Evolutionary conservation across 23 red algal genomes (phyloP).

Genomic region (Gracilaria domingensis): DNA sequence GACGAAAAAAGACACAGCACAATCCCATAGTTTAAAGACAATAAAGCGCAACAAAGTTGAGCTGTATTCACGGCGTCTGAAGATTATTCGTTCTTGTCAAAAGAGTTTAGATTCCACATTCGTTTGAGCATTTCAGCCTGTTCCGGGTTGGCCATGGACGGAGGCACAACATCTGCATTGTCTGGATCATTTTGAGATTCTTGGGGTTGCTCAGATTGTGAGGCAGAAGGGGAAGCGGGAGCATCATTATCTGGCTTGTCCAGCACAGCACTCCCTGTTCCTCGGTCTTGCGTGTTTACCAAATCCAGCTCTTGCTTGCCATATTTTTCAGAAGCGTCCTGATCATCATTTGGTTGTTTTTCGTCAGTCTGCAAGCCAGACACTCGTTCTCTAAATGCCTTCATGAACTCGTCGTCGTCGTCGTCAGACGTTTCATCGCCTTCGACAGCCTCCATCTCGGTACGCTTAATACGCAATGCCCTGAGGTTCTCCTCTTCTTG

Average conservation of each 20-base stretch:
- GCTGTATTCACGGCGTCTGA: neutral
- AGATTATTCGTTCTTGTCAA: conserved; percentile 39
- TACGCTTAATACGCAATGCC: conserved; percentile 34
- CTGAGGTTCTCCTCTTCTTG: conserved; percentile 47
- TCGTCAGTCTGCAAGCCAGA: conserved; percentile 31
- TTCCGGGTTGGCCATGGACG: conserved; percentile 16
- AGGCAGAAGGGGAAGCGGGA: neutral
- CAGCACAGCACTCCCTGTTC: conserved; percentile 54
- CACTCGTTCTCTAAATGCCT: conserved; percentile 48
- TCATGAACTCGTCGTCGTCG: conserved; percentile 42
- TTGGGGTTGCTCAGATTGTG: neutral
- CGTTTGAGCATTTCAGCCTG: conserved; percentile 69
- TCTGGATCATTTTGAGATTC: neutral
- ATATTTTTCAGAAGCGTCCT: conserved; percentile 15
- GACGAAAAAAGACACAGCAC: conserved; percentile 22
- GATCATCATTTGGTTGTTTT: conserved; percentile 6
- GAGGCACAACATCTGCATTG: neutral
- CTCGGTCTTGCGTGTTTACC: conserved; percentile 36
- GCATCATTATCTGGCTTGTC: conserved; percentile 31
- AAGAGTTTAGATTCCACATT: conserved; percentile 67
- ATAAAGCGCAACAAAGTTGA: neutral
- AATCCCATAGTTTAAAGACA: conserved; percentile 4
- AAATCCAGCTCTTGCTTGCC: conserved; percentile 28
- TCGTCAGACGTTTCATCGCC: neutral
- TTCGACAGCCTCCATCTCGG: conserved; percentile 56